Evolutionary conservation across 129 eudicot genomes (phyloP).

Genomic region (Silybum marianum): DNA sequence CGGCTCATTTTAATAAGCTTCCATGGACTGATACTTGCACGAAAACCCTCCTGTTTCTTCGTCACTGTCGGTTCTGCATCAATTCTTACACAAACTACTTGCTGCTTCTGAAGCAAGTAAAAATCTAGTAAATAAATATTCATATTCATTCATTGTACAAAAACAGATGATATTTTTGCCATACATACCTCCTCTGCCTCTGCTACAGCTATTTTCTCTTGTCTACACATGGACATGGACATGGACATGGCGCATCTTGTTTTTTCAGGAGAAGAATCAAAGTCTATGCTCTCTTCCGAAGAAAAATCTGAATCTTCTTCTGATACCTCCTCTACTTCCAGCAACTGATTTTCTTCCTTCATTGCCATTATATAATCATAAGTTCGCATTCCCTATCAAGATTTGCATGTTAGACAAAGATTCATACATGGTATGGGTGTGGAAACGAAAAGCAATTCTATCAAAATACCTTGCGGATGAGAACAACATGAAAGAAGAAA

Average conservation of each 20-base stretch:
- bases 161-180: neutral
- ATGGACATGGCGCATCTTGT: slow-evolving; percentile 42
- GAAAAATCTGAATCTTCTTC: slow-evolving; percentile 79
- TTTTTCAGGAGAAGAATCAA: slow-evolving; percentile 59
- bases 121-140: neutral
- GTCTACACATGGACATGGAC: slow-evolving; percentile 40
- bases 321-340: slow-evolving; percentile 51
- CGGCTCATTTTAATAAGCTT: slow-evolving; percentile 76
- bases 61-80: slow-evolving; percentile 59
- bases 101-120: slow-evolving; percentile 47
- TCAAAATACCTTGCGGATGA: slow-evolving; percentile 79
- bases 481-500: slow-evolving; percentile 90
- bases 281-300: slow-evolving; percentile 67
- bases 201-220: slow-evolving; percentile 27
- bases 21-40: slow-evolving; percentile 89
- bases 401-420: slow-evolving; percentile 13
- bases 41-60: slow-evolving; percentile 64
- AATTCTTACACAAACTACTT: slow-evolving; percentile 56
- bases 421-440: neutral
- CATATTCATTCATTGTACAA: neutral
- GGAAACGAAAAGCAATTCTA: neutral
- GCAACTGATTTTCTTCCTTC: slow-evolving; percentile 65
- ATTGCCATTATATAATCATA: slow-evolving; percentile 94
- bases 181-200: slow-evolving; percentile 41
- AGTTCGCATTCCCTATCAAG: slow-evolving; percentile 82